Base-by-base conservation (phyloP, 1,284 basidiomycete species). In the Tylopilus orsonianus region DNA sequence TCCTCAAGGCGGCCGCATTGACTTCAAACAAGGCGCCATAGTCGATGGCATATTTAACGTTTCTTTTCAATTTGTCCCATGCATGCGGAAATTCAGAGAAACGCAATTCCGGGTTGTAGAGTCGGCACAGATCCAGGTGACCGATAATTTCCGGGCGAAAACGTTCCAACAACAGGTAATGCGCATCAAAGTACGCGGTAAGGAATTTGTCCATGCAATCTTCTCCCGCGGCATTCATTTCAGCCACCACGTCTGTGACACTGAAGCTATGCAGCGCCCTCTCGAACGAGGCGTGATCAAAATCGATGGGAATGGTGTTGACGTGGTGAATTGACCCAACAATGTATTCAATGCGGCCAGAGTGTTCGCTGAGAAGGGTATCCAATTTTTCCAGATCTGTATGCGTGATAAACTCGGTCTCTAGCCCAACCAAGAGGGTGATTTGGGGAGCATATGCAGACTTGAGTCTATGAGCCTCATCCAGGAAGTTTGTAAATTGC, bases 241-340 rank as follows among this genome's bases (percentile, higher is more conserved):
- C 54, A 54, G 56, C 62, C 36, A 60, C 64, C 43, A 32, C 44
- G 32, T 55, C 50, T 26, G 59, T 49, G 54, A 80, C 26, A n/a
- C 48, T 19, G 24, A 26, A 75, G 55, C 70, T 76, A 12, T 66
- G 61, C 23, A 93, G 62, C 2, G 86, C 81, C 34, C 67, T 71
- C 45, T 81, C 71, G 72, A 83, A 96, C 2, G 86, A 92, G 7
- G 71, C 56, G 37, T 71, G 56, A 71, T 97, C 93, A 61, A 99
- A 97, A 71, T 99, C 96, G 69, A 99, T 97, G 2, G 95, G 93
- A 18, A 93, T 81, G 12, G 75, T 77, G 58, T 86, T 80, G 61
- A 93, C 92, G 62, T 98, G 97, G 66, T 99, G 97, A 7, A 99
- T 76, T 39, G 89, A 93, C 5, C 97, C 96, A 44, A 99, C 92